phyloP scores from a whole-genome alignment of 2,329 filamentous ascomycete species.

The Acarospora socialis region DNA sequence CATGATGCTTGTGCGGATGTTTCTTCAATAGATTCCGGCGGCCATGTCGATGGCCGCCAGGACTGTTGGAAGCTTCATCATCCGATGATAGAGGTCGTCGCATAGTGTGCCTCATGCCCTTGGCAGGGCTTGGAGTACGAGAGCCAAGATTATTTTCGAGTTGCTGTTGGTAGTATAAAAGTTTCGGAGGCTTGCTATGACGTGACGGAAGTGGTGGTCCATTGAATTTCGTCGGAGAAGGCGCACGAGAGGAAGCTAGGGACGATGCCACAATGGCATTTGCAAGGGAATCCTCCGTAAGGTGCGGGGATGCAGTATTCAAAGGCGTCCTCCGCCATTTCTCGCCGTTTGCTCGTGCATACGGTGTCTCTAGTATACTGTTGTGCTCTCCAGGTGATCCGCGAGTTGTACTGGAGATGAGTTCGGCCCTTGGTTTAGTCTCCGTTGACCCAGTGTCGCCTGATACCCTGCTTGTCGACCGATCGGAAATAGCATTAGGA shows the following conservation, averaged over 20 bases:
- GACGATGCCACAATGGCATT: constrained; percentile 35
- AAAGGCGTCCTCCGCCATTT: background rate
- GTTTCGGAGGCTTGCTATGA: constrained; percentile 22
- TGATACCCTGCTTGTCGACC: too few species aligned
- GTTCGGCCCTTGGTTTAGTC: background rate
- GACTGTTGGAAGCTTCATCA: too few species aligned
- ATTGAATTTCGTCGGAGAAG: constrained; percentile 23
- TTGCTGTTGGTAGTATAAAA: constrained; percentile 22
- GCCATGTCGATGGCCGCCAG: constrained; percentile 17
- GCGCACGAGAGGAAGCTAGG: constrained; percentile 28
- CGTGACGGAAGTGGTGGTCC: constrained; percentile 24
- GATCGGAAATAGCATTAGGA: too few species aligned
- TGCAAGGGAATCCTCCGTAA: constrained; percentile 26
- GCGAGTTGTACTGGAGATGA: background rate
- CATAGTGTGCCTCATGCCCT: constrained; percentile 28
- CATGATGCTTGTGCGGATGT: constrained; percentile 34
- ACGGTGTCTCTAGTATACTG: background rate
- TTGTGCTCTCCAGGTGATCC: background rate
- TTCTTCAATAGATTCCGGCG: constrained; percentile 26
- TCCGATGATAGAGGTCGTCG: constrained; percentile 25
- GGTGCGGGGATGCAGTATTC: constrained; percentile 1
- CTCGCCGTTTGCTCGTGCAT: too few species aligned
- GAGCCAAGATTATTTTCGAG: constrained; percentile 18
- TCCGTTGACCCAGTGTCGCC: background rate
- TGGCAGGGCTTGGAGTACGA: constrained; percentile 24